phyloP scores from a whole-genome alignment of 2,329 filamentous ascomycete species.

The Ceratocystiopsis sp. region DNA sequence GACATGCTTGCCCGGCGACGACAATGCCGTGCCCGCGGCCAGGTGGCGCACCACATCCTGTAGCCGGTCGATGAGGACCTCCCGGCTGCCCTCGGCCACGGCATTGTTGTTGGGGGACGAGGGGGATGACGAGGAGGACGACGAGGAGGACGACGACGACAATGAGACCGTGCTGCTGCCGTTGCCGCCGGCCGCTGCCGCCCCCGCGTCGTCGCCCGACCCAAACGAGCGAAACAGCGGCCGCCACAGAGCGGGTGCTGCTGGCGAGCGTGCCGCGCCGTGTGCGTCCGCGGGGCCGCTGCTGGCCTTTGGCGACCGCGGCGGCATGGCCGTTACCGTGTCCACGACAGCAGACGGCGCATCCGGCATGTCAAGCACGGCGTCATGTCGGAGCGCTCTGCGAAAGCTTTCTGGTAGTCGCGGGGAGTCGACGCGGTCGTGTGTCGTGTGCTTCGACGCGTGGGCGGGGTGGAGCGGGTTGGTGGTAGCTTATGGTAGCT shows the following conservation, averaged over 20 bases:
- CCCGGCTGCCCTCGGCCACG: conserved; percentile 20
- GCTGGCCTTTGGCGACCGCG: background rate
- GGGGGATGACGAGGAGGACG: too few species aligned
- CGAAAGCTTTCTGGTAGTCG: too few species aligned
- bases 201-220: background rate
- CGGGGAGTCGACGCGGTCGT: too few species aligned
- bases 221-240: too few species aligned
- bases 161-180: background rate
- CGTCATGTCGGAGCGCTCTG: too few species aligned
- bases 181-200: background rate
- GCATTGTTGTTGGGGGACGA: conserved; percentile 9
- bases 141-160: too few species aligned
- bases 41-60: conserved; percentile 22
- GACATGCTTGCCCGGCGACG: background rate
- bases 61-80: conserved; percentile 29
- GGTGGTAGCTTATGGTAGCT: too few species aligned
- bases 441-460: too few species aligned
- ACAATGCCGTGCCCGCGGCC: conserved; percentile 4
- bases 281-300: background rate
- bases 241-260: too few species aligned
- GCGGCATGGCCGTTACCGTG: background rate
- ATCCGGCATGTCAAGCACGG: conserved; percentile 5
- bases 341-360: conserved; percentile 1
- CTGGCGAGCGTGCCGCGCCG: too few species aligned
- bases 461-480: too few species aligned